phyloP scores from a whole-genome alignment of 2,329 filamentous ascomycete genomes.

The Helminthosporium solani region DNA sequence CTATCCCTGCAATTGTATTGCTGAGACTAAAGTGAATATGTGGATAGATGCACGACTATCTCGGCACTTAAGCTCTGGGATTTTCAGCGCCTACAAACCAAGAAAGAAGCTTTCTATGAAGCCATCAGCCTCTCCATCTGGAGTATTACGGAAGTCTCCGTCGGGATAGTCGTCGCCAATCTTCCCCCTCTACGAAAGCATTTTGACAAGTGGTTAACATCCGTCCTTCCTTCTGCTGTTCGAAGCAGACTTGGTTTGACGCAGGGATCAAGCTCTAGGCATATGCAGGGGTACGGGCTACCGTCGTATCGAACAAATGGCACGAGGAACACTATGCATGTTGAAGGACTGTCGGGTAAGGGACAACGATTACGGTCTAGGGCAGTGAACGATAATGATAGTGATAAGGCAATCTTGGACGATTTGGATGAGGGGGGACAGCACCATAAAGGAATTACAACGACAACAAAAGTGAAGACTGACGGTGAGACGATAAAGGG shows the following conservation, averaged over 20 bases:
- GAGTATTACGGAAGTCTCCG: slow-evolving; percentile 14
- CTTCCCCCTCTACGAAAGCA: slow-evolving; percentile 15
- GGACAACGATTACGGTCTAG: background rate
- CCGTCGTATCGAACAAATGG: background rate
- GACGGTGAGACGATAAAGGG: background rate
- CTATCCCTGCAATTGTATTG: background rate
- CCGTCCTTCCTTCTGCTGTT: background rate
- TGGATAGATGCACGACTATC: slow-evolving; percentile 2
- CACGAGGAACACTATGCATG: background rate
- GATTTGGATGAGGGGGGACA: background rate
- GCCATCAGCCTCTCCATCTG: slow-evolving; percentile 14
- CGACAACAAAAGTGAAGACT: background rate
- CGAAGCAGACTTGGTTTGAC: no score
- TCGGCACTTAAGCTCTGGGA: slow-evolving; percentile 2
- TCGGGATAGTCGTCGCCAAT: slow-evolving; percentile 16
- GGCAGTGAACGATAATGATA: background rate
- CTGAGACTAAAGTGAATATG: background rate
- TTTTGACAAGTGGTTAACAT: background rate
- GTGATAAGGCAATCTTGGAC: background rate
- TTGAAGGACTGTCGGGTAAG: background rate
- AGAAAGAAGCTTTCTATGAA: slow-evolving; percentile 12
- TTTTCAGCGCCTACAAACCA: background rate
- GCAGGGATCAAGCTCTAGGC: background rate
- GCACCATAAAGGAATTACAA: background rate
- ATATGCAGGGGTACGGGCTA: background rate